Conservation (phyloP, 805 yeast species). For the Zygoascus flipseniorum region DNA sequence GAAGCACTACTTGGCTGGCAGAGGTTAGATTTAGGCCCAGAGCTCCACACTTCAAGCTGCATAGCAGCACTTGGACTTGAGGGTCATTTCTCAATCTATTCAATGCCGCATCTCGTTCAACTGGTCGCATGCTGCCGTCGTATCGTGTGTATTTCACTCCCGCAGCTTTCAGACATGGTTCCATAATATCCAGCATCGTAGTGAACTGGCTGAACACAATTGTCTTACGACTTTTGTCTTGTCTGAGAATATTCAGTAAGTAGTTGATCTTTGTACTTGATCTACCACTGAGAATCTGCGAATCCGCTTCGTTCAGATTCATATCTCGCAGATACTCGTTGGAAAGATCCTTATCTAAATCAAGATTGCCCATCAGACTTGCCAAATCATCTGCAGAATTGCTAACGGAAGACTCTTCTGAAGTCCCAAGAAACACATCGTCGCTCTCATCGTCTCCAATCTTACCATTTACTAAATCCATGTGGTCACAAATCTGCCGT, state of each 20-base stretch:
- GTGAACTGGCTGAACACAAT: slow-evolving; percentile 40
- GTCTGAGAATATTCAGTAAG: slow-evolving; percentile 28
- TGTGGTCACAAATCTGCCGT: slow-evolving; percentile 33
- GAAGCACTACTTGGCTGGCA: slow-evolving; percentile 35
- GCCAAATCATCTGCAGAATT: slow-evolving; percentile 22
- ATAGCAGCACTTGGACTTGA: slow-evolving; percentile 28
- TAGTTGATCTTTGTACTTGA: slow-evolving; percentile 31
- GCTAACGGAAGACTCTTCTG: slow-evolving; percentile 2
- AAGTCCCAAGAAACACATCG: slow-evolving; percentile 10
- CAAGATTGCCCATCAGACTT: slow-evolving; percentile 18
- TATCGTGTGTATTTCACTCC: slow-evolving; percentile 29
- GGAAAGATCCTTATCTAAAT: slow-evolving; percentile 7
- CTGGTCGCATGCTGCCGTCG: slow-evolving; percentile 30
- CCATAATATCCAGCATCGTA: slow-evolving; percentile 28
- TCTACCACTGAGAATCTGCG: background rate
- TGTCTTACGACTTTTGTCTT: slow-evolving; percentile 32
- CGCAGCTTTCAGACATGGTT: slow-evolving; percentile 22
- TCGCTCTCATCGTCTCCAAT: slow-evolving; percentile 13
- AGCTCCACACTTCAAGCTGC: slow-evolving; percentile 39
- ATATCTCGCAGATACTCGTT: background rate
- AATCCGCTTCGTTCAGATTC: background rate
- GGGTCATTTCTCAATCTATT: slow-evolving; percentile 25
- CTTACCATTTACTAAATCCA: slow-evolving; percentile 3
- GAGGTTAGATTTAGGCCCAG: slow-evolving; percentile 37
- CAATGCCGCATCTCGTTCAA: slow-evolving; percentile 27